A percentile compares a stretch with the other conserved stretches of the same genome.
These are phyloP conservation scores for Psilocybe subaeruginosa DNA, from an alignment of 768 basidiomycete genomes.

Conservation along the genomic window DNA sequence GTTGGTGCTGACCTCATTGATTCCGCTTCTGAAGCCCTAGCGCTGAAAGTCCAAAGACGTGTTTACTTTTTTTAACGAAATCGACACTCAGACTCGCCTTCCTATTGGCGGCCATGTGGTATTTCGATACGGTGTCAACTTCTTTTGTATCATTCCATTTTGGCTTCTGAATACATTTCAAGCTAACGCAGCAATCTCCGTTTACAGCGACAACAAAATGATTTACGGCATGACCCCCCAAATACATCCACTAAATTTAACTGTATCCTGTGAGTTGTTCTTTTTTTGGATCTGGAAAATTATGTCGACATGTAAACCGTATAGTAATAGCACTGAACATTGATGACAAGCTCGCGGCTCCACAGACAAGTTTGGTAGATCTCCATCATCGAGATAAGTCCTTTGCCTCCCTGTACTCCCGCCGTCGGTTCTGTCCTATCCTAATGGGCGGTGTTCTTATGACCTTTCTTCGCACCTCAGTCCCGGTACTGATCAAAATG, in stretches of 20 bases:
- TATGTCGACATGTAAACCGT: neutral
- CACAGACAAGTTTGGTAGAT: neutral
- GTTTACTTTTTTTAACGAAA: neutral
- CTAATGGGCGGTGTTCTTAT: slow-evolving; percentile 11
- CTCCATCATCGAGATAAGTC: slow-evolving; percentile 1
- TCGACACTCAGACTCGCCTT: neutral
- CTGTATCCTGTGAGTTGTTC: neutral
- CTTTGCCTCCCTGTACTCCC: neutral
- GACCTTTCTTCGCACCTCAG: slow-evolving; percentile 5
- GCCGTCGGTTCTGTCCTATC: slow-evolving; percentile 2
- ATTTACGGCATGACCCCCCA: slow-evolving; percentile 5
- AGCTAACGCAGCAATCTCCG: slow-evolving; percentile 15
- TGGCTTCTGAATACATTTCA: slow-evolving; percentile 1
- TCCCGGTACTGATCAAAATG: neutral
- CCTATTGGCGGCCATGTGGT: neutral
- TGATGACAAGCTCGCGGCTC: neutral
- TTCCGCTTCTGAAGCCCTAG: neutral
- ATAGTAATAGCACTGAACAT: neutral
- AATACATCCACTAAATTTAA: slow-evolving; percentile 1
- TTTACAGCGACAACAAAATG: slow-evolving; percentile 4
- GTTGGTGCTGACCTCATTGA: neutral
- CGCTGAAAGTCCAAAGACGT: neutral
- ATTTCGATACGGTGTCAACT: neutral
- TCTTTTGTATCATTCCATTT: slow-evolving; percentile 1
- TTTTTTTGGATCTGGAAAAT: neutral